Evolutionary conservation across 2,329 filamentous ascomycete species (phyloP).

Genomic region (Fusarium sp.): DNA sequence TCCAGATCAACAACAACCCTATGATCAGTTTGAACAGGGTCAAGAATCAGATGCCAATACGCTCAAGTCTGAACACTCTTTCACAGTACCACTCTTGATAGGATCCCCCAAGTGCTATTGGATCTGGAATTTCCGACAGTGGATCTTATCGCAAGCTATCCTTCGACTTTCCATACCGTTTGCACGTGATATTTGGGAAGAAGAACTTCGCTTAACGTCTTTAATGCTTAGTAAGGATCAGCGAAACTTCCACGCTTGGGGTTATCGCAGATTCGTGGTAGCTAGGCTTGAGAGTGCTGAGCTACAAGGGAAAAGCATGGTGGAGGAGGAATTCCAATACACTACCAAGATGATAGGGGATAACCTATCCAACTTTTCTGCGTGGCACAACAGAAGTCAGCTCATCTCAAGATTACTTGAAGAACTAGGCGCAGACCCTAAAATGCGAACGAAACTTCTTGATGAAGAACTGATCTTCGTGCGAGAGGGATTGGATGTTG

Average conservation of each 20-base stretch:
- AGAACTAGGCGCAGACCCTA: not conserved
- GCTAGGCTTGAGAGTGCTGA: not conserved
- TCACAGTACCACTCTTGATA: not conserved
- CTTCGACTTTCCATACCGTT: not conserved
- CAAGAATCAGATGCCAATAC: not conserved
- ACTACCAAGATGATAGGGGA: not conserved
- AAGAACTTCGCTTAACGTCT: not conserved
- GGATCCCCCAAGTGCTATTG: not conserved
- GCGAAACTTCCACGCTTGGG: not conserved
- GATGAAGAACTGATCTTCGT: not conserved
- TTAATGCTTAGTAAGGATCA: not conserved
- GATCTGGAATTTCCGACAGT: not conserved
- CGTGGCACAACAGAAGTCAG: not conserved
- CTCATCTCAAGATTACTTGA: not conserved
- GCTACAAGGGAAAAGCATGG: not conserved
- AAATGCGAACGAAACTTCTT: not conserved
- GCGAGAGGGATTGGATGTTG: not conserved
- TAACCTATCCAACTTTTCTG: not conserved
- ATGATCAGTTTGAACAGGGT: rapidly evolving
- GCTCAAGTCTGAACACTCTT: not conserved
- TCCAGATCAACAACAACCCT: not conserved
- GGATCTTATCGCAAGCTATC: not conserved
- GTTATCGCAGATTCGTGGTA: not conserved
- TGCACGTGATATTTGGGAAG: not conserved
- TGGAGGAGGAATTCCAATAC: not conserved